phyloP scores from a whole-genome alignment of 305 asterid genomes.

The Fraxinus greggii region DNA sequence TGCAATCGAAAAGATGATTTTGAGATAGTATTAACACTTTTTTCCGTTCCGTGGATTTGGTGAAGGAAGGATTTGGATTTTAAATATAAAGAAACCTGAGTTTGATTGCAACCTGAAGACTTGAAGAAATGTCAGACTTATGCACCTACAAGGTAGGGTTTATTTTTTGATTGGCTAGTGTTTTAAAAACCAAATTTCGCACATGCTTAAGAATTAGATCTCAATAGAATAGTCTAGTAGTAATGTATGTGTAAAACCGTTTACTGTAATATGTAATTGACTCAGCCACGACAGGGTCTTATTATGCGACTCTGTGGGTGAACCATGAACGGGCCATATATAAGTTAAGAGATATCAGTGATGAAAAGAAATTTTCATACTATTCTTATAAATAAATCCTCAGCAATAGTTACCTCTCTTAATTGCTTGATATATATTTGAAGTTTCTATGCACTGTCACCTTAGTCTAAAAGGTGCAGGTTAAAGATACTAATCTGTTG shows the following conservation, averaged over 20 bases:
- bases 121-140: slow-evolving; percentile 63
- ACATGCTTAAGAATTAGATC: neutral
- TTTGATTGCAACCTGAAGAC: slow-evolving; percentile 46
- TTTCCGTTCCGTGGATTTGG: slow-evolving; percentile 27
- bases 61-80: slow-evolving; percentile 36
- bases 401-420: neutral
- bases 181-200: neutral
- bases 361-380: neutral
- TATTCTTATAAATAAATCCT: neutral
- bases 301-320: neutral
- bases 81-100: slow-evolving; percentile 40
- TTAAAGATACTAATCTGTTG: neutral
- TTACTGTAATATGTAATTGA: no score
- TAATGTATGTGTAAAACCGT: neutral
- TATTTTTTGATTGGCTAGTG: neutral
- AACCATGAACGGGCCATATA: neutral
- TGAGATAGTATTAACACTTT: neutral
- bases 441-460: neutral
- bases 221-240: neutral
- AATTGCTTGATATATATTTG: neutral
- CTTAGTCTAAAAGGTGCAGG: neutral
- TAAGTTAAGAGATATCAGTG: neutral
- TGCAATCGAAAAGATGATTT: neutral
- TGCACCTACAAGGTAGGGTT: slow-evolving; percentile 45
- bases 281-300: neutral